Evolutionary conservation across 306 rosid species (phyloP).

Genomic region (Quillaja saponaria): DNA sequence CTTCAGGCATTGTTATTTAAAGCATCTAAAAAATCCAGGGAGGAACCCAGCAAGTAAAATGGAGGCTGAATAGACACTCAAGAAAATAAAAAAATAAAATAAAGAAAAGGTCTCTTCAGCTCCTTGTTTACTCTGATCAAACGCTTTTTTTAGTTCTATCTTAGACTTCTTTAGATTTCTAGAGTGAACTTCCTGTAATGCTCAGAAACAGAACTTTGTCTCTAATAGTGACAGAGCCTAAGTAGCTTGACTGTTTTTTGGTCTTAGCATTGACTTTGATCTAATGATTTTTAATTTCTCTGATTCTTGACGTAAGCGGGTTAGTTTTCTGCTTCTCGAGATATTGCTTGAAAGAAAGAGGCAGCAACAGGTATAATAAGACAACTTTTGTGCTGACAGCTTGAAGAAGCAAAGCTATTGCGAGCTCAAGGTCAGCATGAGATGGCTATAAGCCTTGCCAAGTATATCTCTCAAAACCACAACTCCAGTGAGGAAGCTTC

Average conservation of each 20-base stretch:
- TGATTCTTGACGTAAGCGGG: constrained; percentile 2
- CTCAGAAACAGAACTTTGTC: too few relatives aligned
- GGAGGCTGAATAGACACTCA: too few relatives aligned
- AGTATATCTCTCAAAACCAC: constrained; percentile 57
- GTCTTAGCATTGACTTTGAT: not conserved
- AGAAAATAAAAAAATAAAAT: too few relatives aligned
- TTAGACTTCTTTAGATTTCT: too few relatives aligned
- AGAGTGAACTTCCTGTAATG: too few relatives aligned
- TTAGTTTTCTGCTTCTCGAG: constrained; percentile 12
- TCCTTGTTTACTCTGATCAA: too few relatives aligned
- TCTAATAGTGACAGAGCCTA: constrained; percentile 4
- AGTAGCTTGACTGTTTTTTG: not conserved
- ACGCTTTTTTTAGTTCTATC: too few relatives aligned
- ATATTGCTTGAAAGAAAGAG: constrained; percentile 14
- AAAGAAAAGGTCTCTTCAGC: too few relatives aligned
- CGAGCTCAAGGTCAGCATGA: constrained; percentile 88
- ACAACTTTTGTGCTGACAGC: constrained; percentile 51
- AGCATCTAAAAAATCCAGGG: too few relatives aligned
- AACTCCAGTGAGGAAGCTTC: constrained; percentile 67
- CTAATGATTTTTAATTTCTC: constrained; percentile 2
- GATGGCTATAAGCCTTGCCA: constrained; percentile 91
- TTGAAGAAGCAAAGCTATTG: constrained; percentile 95
- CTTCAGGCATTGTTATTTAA: too few relatives aligned
- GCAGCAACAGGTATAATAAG: constrained; percentile 12
- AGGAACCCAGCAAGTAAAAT: too few relatives aligned